Conservation (phyloP, 176 grass and related monocot species). For the Pharus latifolius region DNA sequence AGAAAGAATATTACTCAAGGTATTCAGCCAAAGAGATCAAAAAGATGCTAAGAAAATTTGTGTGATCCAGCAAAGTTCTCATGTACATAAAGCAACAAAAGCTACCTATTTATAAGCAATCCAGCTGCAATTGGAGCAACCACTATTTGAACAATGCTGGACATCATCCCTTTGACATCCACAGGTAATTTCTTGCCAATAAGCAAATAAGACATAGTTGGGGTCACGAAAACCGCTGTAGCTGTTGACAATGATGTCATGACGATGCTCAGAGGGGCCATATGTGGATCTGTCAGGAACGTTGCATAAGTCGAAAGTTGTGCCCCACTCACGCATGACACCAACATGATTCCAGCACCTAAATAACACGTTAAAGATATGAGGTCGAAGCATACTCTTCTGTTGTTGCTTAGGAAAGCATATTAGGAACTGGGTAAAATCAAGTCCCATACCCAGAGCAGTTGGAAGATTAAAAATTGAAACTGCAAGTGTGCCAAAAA, state of each 20-base stretch:
- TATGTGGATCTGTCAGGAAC: conserved; percentile 76
- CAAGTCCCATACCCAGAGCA: conserved; percentile 47
- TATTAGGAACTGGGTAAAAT: neutral
- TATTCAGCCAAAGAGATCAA: neutral
- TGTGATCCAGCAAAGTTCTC: neutral
- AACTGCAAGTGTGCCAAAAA: conserved; percentile 84
- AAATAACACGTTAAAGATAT: conserved; percentile 2
- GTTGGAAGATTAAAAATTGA: conserved; percentile 64
- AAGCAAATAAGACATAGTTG: conserved; percentile 82
- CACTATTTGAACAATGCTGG: conserved; percentile 88
- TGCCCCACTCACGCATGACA: conserved; percentile 93
- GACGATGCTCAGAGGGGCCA: conserved; percentile 96
- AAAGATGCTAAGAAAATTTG: neutral
- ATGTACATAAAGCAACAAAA: neutral
- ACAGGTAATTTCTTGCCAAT: conserved; percentile 94
- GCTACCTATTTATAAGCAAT: conserved; percentile 84
- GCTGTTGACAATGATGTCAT: conserved; percentile 98
- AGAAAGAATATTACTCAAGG: neutral
- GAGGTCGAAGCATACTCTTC: neutral
- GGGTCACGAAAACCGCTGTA: conserved; percentile 79
- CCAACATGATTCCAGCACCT: conserved; percentile 97
- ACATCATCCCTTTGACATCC: conserved; percentile 95
- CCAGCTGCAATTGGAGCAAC: conserved; percentile 88
- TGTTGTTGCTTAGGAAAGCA: neutral
- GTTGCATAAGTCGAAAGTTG: conserved; percentile 96